Base-by-base conservation (phyloP, 257 asterid species). In the Avicennia marina region DNA sequence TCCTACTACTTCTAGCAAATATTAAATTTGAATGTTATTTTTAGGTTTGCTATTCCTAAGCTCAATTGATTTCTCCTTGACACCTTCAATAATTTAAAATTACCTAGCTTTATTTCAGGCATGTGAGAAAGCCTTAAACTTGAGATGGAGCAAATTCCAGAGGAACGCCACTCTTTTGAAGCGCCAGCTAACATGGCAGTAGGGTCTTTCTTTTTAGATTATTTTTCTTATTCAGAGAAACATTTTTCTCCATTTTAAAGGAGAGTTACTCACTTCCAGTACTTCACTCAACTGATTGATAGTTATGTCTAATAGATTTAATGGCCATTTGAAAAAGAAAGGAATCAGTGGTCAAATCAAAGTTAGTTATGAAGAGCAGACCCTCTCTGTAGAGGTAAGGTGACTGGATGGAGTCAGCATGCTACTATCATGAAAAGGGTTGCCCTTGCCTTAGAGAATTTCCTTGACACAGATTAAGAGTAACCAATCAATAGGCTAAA, bases 161-260 rank as follows among this genome's bases (percentile, higher is more conserved):
- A 78, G 89, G 72, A 89, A 76, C 44, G 95, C 94, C 15, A 66
- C 76, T 53, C 81, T 56, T 63, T 65, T 85, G 77, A 84, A 78
- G 76, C 90, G 90, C 60, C 94, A 89, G 75, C 75, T 89, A 19
- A 86, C 95, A 0, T 83, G 95, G 97, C 86, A 86, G 97, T 89
- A 81, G 16, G 95, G 24, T 67, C 44, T 69, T 72, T 66, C 58
- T 72, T 63, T 56, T 45, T 58, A 39, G 18, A 40, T 32, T 45
- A 24, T 62, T 42, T 12, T 26, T 58, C 57, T 39, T 59, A 26
- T 44, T 45, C n/a, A n/a, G n/a, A n/a, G 20, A 56, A 55, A 7
- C 27, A 40, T 19, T 19, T 19, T 29, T 70, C 61, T 38, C 29
- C 44, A 27, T 48, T 26, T 39, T 54, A 62, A 21, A 12, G 52